Conservation (phyloP, 192 early-diverging fungal genomes). For the Dissophora ornata region DNA sequence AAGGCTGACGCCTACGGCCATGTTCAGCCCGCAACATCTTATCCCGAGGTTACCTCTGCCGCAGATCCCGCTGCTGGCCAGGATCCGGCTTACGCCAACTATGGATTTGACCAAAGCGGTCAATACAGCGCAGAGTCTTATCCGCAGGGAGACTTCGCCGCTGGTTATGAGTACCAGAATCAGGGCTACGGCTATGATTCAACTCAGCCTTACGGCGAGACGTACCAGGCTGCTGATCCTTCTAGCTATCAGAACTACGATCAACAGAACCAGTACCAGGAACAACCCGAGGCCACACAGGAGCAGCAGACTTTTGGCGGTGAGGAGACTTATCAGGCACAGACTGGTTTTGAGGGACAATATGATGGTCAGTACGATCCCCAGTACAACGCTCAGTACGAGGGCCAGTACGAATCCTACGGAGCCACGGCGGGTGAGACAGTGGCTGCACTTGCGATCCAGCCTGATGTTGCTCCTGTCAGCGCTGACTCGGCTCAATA, state of each 20-base stretch:
- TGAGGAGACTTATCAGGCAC: slow-evolving; percentile 17
- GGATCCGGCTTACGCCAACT: slow-evolving; percentile 1
- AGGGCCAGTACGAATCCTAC: slow-evolving; percentile 9
- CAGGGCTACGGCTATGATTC: slow-evolving; percentile 26
- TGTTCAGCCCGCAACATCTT: not conserved
- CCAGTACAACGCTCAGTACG: slow-evolving; percentile 23
- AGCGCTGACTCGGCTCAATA: slow-evolving; percentile 18
- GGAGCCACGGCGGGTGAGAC: slow-evolving; percentile 7
- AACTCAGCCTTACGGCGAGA: slow-evolving; percentile 7
- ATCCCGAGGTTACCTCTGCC: slow-evolving; percentile 6
- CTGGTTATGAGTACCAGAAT: slow-evolving; percentile 10
- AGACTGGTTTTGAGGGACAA: slow-evolving; percentile 6
- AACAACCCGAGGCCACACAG: slow-evolving; percentile 2
- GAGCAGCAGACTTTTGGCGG: slow-evolving; percentile 5
- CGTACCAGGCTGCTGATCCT: slow-evolving; percentile 19
- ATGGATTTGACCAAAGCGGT: slow-evolving; percentile 19
- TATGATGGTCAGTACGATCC: slow-evolving; percentile 15
- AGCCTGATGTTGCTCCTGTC: slow-evolving; percentile 15
- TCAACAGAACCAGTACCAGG: slow-evolving; percentile 18
- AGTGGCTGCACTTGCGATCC: slow-evolving; percentile 7
- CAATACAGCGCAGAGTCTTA: slow-evolving; percentile 13
- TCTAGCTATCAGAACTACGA: slow-evolving; percentile 17
- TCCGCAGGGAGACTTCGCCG: slow-evolving; percentile 4
- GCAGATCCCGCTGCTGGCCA: not conserved
- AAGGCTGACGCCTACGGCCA: slow-evolving; percentile 17